Conservation (phyloP, 345 rosid genomes). For the Bruguiera gymnorhiza region DNA sequence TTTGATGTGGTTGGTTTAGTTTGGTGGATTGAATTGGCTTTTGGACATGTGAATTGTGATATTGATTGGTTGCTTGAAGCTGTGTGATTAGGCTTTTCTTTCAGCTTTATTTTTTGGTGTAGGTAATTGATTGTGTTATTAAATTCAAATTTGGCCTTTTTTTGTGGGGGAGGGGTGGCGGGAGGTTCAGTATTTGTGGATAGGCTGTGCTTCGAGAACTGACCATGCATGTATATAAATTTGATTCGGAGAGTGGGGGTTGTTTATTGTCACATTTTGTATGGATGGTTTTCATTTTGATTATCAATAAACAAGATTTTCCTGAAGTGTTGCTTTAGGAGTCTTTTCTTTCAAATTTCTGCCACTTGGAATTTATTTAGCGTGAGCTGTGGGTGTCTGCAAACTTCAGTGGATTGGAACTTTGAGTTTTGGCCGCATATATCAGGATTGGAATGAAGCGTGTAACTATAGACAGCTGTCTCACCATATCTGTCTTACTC, state of each 20-base stretch:
- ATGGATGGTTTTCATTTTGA: slow-evolving; percentile 7
- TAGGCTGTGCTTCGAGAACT: slow-evolving; percentile 2
- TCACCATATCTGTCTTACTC: too few species aligned
- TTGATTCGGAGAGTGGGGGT: neutral
- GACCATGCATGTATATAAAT: neutral
- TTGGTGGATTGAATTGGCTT: neutral
- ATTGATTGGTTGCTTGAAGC: neutral
- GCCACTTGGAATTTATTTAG: neutral
- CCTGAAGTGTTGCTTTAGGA: neutral
- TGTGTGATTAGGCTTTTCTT: neutral
- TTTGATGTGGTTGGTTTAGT: neutral
- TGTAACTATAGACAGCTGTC: neutral
- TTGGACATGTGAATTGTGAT: neutral
- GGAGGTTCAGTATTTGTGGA: too few species aligned
- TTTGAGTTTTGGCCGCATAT: neutral
- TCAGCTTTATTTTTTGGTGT: neutral
- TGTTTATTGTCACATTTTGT: neutral
- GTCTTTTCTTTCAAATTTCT: neutral
- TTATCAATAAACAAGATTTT: neutral
- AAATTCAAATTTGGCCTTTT: too few species aligned
- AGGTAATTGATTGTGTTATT: neutral
- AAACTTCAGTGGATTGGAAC: neutral
- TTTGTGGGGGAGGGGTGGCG: too few species aligned
- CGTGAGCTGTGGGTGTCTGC: neutral
- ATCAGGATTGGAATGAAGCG: neutral